These are phyloP conservation scores for Mucor saturninus DNA, from an alignment of 371 early-diverging fungal species.

Conservation along the genomic window DNA sequence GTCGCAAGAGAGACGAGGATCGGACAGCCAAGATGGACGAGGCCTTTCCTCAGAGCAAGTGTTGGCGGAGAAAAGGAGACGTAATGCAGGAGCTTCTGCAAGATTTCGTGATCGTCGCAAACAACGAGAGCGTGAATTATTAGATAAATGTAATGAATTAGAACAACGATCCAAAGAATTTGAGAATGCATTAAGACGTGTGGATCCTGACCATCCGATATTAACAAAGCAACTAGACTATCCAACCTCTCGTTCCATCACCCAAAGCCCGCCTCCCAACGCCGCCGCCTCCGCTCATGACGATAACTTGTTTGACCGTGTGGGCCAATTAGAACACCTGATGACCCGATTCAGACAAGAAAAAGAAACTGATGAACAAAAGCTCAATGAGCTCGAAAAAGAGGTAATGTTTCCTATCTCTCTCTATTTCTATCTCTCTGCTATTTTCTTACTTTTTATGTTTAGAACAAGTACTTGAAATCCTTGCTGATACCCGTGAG, in stretches of 20 bases:
- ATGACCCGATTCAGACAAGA: constrained; percentile 42
- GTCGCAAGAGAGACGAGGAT: constrained; percentile 8
- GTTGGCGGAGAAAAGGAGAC: constrained; percentile 62
- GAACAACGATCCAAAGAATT: constrained; percentile 53
- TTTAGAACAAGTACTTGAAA: constrained; percentile 25
- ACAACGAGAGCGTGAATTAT: constrained; percentile 60
- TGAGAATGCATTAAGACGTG: constrained; percentile 38
- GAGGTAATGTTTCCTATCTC: constrained; percentile 26
- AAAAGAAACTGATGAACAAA: constrained; percentile 40
- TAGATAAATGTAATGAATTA: constrained; percentile 52
- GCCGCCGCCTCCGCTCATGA: constrained; percentile 1
- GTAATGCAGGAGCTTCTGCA: constrained; percentile 63
- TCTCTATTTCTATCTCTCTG: no score
- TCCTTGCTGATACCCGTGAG: constrained; percentile 19
- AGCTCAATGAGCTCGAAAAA: constrained; percentile 41
- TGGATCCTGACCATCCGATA: constrained; percentile 36
- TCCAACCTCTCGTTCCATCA: not conserved
- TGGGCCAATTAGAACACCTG: constrained; percentile 42
- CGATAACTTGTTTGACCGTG: constrained; percentile 37
- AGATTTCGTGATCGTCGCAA: constrained; percentile 65
- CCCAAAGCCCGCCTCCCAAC: not conserved
- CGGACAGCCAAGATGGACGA: constrained; percentile 1
- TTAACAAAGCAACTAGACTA: not conserved
- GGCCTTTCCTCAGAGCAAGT: constrained; percentile 41
- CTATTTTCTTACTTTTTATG: not conserved